Evolutionary conservation across 176 grass and related monocot genomes (phyloP), one percentile per base, ranked within the genome.

Genomic region (Elymus sibiricus): DNA sequence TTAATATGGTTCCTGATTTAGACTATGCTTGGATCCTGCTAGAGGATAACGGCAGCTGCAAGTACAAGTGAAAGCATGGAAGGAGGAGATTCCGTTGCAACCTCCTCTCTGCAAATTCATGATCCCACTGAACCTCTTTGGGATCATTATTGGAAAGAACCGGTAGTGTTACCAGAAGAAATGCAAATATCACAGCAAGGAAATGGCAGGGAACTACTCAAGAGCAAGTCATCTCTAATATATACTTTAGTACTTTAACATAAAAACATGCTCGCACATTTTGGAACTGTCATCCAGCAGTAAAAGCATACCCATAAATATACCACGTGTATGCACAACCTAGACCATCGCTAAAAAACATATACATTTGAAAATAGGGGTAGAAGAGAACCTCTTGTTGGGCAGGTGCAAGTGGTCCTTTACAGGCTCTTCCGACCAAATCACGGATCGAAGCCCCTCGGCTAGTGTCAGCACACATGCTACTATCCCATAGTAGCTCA

Each of bases 391-490:
- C 96, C 96, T 98, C 90, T 62, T 92, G 96, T 89, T 98, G 93
- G n/a, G 93, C 82, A 87, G 88, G 83, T 84, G 75, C 49, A 73
- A 98, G 92, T 65, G 96, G 93, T 78, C 88, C 90, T 92, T 94
- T 95, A 64, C 93, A 90, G 27, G 96, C 93, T 93, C 77, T 85
- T 87, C 87, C 91, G 4, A 98, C 88, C 79, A 98, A 89, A 76
- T 98, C 96, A 79, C 93, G 88, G 65, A 98, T 82, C 13, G 80
- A 88, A 71, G 92, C 90, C 32, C 93, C 92, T 72, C 87, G 86
- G 77, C 92, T 98, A 64, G 93, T 92, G 71, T 95, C 92, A 80
- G 88, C 90, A 85, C 96, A 98, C 96, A 98, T 98, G 74, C 81
- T 85, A 80, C 88, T 83, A 89, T 98, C 96, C 93, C 96, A 98